Evolutionary conservation across 2,329 filamentous ascomycete genomes (phyloP).

Genomic region (Lachnellula arida): DNA sequence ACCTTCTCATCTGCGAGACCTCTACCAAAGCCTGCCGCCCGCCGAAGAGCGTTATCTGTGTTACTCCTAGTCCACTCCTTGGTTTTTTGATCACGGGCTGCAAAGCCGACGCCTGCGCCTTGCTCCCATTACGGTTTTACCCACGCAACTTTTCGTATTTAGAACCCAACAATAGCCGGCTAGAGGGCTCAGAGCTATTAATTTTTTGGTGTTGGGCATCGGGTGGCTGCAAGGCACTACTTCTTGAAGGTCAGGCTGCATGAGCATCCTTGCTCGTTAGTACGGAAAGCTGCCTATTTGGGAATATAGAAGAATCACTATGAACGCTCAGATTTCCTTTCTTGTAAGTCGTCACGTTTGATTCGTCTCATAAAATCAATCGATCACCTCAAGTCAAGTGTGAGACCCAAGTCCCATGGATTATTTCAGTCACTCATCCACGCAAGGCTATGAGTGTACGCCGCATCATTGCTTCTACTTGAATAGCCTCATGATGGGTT

Average conservation of each 20-base stretch:
- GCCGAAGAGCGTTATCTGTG: constrained; percentile 1
- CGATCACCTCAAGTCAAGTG: constrained; percentile 4
- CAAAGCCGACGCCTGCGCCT: constrained; percentile 2
- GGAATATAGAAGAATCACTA: constrained; percentile 31
- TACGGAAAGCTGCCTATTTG: constrained; percentile 18
- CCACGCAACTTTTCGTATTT: background rate
- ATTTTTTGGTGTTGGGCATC: constrained; percentile 7
- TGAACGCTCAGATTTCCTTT: constrained; percentile 55
- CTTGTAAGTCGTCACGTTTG: constrained; percentile 41
- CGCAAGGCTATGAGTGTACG: constrained; percentile 1
- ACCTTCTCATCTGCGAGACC: background rate
- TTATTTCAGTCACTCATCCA: background rate
- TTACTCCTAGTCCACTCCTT: background rate
- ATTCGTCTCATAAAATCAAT: background rate
- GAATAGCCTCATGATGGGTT: constrained; percentile 2
- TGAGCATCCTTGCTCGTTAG: constrained; percentile 18
- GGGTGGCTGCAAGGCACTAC: constrained; percentile 31
- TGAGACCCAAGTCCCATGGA: constrained; percentile 1
- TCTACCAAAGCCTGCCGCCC: background rate
- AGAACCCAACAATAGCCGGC: background rate
- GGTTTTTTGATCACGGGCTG: no score
- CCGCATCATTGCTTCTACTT: background rate
- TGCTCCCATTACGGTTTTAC: background rate
- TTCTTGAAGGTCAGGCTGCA: constrained; percentile 24
- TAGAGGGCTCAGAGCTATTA: background rate